Evolutionary conservation across 495 filamentous ascomycete species (phyloP).

Genomic region (Penicillium odoratum): DNA sequence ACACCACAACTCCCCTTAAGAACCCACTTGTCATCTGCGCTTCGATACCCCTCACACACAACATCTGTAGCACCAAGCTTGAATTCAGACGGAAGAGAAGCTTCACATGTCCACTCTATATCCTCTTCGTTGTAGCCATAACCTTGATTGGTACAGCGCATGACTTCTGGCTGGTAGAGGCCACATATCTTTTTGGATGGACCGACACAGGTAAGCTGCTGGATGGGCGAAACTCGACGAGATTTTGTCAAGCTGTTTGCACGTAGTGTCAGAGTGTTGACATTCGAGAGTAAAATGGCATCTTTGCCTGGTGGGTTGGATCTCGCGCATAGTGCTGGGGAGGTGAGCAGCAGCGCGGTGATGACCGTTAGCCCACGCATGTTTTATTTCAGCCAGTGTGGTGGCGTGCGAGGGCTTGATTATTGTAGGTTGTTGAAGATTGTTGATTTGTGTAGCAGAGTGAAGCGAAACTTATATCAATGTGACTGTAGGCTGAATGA

Average conservation of each 20-base stretch:
- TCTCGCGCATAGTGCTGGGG: conserved; percentile 24
- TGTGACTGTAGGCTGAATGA: too few relatives aligned
- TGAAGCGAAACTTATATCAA: too few relatives aligned
- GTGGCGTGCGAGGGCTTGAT: neutral
- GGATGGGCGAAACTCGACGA: conserved; percentile 74
- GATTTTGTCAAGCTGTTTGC: conserved; percentile 61
- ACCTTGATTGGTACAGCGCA: conserved; percentile 89
- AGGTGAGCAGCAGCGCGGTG: neutral
- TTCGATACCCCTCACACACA: conserved; percentile 84
- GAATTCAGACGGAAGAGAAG: conserved; percentile 75
- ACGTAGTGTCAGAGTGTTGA: conserved; percentile 77
- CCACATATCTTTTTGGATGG: conserved; percentile 54
- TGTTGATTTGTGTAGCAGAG: neutral
- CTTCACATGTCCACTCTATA: conserved; percentile 87
- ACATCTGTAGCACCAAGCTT: conserved; percentile 91
- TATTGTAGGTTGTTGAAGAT: neutral
- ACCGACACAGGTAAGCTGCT: conserved; percentile 81
- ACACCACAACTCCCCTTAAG: conserved; percentile 90
- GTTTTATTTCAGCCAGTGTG: neutral
- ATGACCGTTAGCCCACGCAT: neutral
- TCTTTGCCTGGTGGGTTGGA: conserved; percentile 50
- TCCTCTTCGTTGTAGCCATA: conserved; percentile 66
- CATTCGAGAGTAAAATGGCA: conserved; percentile 70
- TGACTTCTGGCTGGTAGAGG: conserved; percentile 70
- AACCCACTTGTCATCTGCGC: conserved; percentile 74